Conservation (phyloP, 2,329 filamentous ascomycete genomes). For the Cytospora leucostoma region DNA sequence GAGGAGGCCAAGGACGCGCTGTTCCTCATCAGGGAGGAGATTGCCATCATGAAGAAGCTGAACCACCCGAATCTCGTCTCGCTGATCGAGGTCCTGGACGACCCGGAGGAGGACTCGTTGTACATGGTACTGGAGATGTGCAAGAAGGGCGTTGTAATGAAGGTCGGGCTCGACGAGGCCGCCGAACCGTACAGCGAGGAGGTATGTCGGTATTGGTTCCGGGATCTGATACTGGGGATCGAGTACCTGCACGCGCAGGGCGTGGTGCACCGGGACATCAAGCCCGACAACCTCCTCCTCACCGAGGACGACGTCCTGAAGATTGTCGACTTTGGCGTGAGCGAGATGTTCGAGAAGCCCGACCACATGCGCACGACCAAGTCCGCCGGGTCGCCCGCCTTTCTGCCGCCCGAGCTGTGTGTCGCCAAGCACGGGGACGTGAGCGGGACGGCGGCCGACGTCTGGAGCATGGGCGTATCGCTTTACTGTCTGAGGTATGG, state of each 20-base stretch:
- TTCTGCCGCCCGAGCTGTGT: conserved; percentile 90
- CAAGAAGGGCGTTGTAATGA: conserved; percentile 97
- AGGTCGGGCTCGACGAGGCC: conserved; percentile 81
- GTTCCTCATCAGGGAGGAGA: conserved; percentile 89
- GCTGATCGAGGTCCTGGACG: conserved; percentile 91
- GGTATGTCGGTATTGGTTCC: conserved; percentile 85
- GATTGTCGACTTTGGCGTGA: conserved; percentile 98
- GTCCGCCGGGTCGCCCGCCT: conserved; percentile 91
- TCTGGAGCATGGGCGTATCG: conserved; percentile 98
- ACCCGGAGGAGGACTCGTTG: conserved; percentile 90
- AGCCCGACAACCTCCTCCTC: conserved; percentile 91
- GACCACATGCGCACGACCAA: conserved; percentile 89
- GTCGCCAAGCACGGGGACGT: conserved; percentile 83
- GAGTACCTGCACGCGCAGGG: conserved; percentile 97
- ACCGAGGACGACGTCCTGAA: conserved; percentile 93
- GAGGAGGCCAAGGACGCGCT: conserved; percentile 71
- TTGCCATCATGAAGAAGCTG: conserved; percentile 99
- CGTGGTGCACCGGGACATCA: conserved; percentile 95
- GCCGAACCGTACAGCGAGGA: conserved; percentile 83
- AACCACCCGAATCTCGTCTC: conserved; percentile 93
- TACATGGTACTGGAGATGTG: conserved; percentile 99
- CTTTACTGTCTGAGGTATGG: conserved; percentile 92
- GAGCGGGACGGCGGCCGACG: conserved; percentile 85
- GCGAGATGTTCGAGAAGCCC: conserved; percentile 91
- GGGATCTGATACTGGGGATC: conserved; percentile 90